Evolutionary conservation across 805 yeast species (phyloP), one percentile per base, ranked within the genome.

Genomic region (Yarrowia sp.): DNA sequence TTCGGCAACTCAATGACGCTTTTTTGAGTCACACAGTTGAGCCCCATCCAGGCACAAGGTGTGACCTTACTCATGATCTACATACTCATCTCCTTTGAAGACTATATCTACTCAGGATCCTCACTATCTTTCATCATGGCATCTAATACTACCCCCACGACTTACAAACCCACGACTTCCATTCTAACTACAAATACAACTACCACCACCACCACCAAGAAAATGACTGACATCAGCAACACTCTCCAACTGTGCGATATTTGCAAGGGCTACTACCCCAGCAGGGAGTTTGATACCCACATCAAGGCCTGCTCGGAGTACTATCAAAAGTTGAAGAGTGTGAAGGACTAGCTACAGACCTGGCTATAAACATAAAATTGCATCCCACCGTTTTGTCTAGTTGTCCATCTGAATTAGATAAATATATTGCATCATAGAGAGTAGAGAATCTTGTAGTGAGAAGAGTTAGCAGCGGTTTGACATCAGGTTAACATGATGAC

Each of bases 251-350:
- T 58, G 49, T 58, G 64, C 50, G 50, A 33, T 14, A 42, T 58
- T 24, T 58, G 64, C 64, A 58, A 58, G 40, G 50, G 64, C 50
- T 58, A 58, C 33, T 58, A 30, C 15, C 64, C 64, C 13, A 6
- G n/a, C 30, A 43, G 33, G n/a, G 64, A 58, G 40, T 13, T 24
- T 17, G 40, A 24, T 17, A 13, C 14, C 19, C 64, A 58, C 19
- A 14, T 58, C 40, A 43, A 58, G 17, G 30, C n/a, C 40, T 58
- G 64, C 19, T 30, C 50, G 3, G 64, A 58, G 64, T 58, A 58
- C 50, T 58, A 58, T 14, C 50, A 55, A 36, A 55, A 55, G 30
- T 46, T 55, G 46, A 55, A 55, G 61, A 55, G 61, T 8, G 61
- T 55, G 12, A 55, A 55, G 24, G 38, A 36, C 38, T 36, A 10